Conservation (phyloP, 768 basidiomycete species). For the Amylocystis lapponica region DNA sequence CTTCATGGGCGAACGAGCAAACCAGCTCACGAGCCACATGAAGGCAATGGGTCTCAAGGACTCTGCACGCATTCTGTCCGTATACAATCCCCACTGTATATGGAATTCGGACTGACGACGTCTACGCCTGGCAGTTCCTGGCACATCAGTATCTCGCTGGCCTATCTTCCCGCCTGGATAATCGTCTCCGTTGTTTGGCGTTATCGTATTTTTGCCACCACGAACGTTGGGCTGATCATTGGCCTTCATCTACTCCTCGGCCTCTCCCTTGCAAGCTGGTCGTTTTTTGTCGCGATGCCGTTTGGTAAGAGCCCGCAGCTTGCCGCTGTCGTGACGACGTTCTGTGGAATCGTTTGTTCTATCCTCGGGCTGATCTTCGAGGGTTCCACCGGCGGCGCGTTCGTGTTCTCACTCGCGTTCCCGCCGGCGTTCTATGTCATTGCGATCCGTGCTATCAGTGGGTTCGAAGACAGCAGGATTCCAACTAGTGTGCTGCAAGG, state of each 20-base stretch:
- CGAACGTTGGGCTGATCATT: conserved; percentile 55
- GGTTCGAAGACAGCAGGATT: conserved; percentile 56
- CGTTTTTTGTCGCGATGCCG: conserved; percentile 62
- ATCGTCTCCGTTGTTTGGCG: conserved; percentile 62
- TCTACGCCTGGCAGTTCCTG: conserved; percentile 44
- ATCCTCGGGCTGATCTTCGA: conserved; percentile 57
- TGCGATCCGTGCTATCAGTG: conserved; percentile 58
- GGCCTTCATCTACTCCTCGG: conserved; percentile 63
- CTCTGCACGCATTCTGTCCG: conserved; percentile 58
- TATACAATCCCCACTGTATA: neutral
- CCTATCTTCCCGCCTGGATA: conserved; percentile 76
- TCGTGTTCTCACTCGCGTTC: conserved; percentile 64
- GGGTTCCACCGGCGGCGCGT: conserved; percentile 38
- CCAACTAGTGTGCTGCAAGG: conserved; percentile 47
- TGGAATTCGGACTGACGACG: conserved; percentile 3
- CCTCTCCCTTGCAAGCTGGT: conserved; percentile 62
- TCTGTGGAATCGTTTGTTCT: conserved; percentile 60
- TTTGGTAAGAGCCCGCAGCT: conserved; percentile 72
- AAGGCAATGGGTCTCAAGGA: conserved; percentile 77
- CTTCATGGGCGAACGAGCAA: conserved; percentile 60
- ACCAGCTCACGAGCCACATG: conserved; percentile 62
- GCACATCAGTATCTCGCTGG: conserved; percentile 60
- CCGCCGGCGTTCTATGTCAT: conserved; percentile 77
- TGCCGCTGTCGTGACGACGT: conserved; percentile 60
- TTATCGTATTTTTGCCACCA: conserved; percentile 56